Percentiles rank a stretch among this genome's conserved stretches.
Evolutionary conservation across 768 basidiomycete species (phyloP).

Genomic region (Pleurotus eryngii): DNA sequence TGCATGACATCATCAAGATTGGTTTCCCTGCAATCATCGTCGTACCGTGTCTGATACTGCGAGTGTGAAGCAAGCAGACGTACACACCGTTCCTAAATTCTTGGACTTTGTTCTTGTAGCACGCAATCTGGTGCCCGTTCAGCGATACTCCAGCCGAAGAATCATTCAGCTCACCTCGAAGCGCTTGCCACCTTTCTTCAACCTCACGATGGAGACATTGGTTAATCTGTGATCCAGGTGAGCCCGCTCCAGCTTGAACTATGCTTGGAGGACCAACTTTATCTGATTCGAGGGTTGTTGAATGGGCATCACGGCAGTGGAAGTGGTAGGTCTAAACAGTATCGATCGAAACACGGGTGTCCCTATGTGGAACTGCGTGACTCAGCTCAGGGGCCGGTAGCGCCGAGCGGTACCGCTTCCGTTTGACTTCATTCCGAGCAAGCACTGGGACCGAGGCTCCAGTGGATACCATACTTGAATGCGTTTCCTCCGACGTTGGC

Average conservation of each 20-base stretch:
- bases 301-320: constrained; percentile 43
- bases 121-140: constrained; percentile 64
- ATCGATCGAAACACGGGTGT: too few species aligned
- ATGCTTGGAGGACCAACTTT: constrained; percentile 44
- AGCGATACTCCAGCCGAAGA: not conserved
- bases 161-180: constrained; percentile 71
- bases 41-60: not conserved
- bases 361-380: too few species aligned
- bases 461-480: too few species aligned
- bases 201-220: constrained; percentile 92
- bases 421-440: too few species aligned
- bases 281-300: constrained; percentile 90
- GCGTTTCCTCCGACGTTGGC: too few species aligned
- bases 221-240: constrained; percentile 62
- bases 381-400: too few species aligned
- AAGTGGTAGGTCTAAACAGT: too few species aligned
- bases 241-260: constrained; percentile 3
- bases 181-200: constrained; percentile 96
- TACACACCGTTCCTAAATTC: constrained; percentile 93
- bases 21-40: constrained; percentile 60
- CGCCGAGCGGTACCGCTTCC: too few species aligned
- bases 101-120: constrained; percentile 99
- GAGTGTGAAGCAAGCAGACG: constrained; percentile 22
- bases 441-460: too few species aligned
- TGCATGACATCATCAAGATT: constrained; percentile 94